These are phyloP conservation scores for Kappamyces sp. DNA, from an alignment of 192 early-diverging fungal genomes.

Conservation along the genomic window DNA sequence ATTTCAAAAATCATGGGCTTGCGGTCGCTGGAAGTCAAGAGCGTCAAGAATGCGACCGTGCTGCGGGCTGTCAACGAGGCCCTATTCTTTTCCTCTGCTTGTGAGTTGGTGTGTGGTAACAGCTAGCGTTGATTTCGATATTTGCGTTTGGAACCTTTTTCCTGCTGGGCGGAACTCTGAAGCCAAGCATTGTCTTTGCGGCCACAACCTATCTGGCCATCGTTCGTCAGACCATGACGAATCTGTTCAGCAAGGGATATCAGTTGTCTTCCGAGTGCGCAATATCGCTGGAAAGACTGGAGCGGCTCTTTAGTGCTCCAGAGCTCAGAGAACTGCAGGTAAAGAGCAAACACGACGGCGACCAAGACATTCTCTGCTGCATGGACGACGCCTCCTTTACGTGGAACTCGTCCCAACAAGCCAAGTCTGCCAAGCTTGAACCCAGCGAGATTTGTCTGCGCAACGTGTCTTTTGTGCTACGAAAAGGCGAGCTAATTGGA, in stretches of 20 bases:
- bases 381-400: constrained; percentile 12
- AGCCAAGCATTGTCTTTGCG: constrained; percentile 31
- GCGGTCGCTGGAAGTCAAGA: constrained; percentile 28
- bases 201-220: constrained; percentile 24
- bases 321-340: no score
- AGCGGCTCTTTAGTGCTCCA: background rate
- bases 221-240: constrained; percentile 38
- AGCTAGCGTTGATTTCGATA: constrained; percentile 31
- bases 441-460: constrained; percentile 15
- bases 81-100: constrained; percentile 36
- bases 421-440: constrained; percentile 17
- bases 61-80: constrained; percentile 46
- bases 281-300: constrained; percentile 1
- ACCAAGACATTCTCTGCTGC: background rate
- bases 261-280: background rate
- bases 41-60: constrained; percentile 27
- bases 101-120: constrained; percentile 2
- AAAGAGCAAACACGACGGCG: background rate
- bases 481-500: constrained; percentile 28
- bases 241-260: constrained; percentile 31
- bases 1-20: constrained; percentile 27
- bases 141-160: constrained; percentile 39
- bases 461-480: constrained; percentile 26
- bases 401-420: constrained; percentile 22
- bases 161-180: constrained; percentile 36